Evolutionary conservation across 805 yeast genomes (phyloP), one percentile per base, ranked within the genome.

Genomic region (Teunomyces panamensis): DNA sequence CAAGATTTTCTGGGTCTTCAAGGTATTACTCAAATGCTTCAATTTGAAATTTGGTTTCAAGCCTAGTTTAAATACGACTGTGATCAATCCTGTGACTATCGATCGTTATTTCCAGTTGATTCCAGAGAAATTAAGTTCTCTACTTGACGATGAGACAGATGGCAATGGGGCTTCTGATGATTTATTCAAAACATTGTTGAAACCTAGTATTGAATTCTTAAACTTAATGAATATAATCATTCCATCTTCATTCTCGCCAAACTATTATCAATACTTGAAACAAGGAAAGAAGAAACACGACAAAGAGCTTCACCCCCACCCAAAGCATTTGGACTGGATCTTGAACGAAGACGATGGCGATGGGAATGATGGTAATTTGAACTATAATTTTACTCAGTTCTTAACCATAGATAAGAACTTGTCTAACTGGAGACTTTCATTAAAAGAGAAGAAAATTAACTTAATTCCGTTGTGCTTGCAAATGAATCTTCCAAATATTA

Each of bases 281-380:
- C 56, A 58, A 26, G 52, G 52, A 3, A 53, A 52, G 44, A 53
- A 50, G 45, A 47, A 53, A 16, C 53, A 54, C 30, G 65, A 63
- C 13, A 56, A 62, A n/a, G 54, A 57, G 11, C 51, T 55, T 4
- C 54, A 57, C 39, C 49, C 48, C 10, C 56, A 57, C 20, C 55
- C 52, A 14, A 46, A 52, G 27, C 56, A 54, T 35, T 58, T 73
- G 27, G 77, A 73, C 49, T 71, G 75, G 74, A 71, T 73, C 20
- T 59, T 72, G 39, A 71, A 71, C 48, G 75, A 73, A 49, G 75
- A 72, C 51, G 78, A 71, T 51, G 78, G 78, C 17, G 78, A 73
- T 51, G 77, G 78, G 5, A 73, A 71, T 49, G 78, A 73, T 53
- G 78, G 78, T 3, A 73, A 73, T 47, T 64, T 73, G 51, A 73